Percentiles rank a stretch among this genome's conserved stretches.
phyloP scores from a whole-genome alignment of 108 stramenopile genomes.

The Nannochloropsis salina region DNA sequence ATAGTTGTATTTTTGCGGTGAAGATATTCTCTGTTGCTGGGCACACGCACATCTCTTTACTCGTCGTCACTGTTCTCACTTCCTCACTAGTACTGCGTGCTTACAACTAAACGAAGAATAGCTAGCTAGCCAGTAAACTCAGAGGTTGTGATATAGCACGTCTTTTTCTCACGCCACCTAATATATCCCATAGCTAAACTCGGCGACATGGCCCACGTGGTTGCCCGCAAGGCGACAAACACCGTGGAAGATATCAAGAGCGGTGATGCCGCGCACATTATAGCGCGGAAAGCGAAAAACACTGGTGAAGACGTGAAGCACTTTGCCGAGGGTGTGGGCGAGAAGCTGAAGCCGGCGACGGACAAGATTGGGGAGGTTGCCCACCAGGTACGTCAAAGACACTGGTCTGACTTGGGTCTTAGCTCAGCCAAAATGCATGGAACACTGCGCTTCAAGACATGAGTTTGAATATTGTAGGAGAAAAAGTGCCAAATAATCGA shows the following conservation, averaged over 20 bases:
- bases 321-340: background rate
- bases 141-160: too few species aligned
- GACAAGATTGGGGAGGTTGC: background rate
- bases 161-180: background rate
- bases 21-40: too few species aligned
- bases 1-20: too few species aligned
- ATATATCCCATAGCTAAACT: background rate
- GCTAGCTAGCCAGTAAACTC: too few species aligned
- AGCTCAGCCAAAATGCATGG: too few species aligned
- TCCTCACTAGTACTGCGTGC: too few species aligned
- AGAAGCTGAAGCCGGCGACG: background rate
- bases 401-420: background rate
- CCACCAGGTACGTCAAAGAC: background rate
- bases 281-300: background rate
- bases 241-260: conserved; percentile 1
- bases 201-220: conserved; percentile 4
- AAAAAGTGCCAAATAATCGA: background rate
- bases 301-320: background rate
- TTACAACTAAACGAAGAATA: too few species aligned
- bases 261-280: background rate
- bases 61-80: too few species aligned
- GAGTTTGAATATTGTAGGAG: background rate
- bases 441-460: background rate
- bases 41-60: too few species aligned
- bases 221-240: background rate